Evolutionary conservation across 257 asterid species (phyloP).

Genomic region (Datura wrightii): DNA sequence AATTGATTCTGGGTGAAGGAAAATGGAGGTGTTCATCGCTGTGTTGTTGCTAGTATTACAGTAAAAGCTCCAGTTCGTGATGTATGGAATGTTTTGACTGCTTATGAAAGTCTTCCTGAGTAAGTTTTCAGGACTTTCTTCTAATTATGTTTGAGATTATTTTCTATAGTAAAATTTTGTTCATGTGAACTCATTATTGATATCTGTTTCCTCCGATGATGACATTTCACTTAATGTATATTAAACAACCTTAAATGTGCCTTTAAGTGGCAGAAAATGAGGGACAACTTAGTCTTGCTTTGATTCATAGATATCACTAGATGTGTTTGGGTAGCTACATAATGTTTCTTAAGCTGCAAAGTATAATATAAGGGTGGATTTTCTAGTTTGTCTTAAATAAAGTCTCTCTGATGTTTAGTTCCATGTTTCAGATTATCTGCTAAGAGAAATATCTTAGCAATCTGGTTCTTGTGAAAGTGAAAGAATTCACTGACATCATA

Average conservation of each 20-base stretch:
- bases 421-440: no score
- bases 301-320: neutral
- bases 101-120: constrained; percentile 91
- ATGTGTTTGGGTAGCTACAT: neutral
- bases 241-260: neutral
- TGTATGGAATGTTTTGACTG: constrained; percentile 90
- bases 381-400: neutral
- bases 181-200: neutral
- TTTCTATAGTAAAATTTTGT: neutral
- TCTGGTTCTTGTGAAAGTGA: no score
- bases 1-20: constrained; percentile 63
- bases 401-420: no score
- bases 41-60: constrained; percentile 92
- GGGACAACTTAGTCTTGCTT: neutral
- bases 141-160: neutral
- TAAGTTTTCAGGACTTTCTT: constrained; percentile 45
- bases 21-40: constrained; percentile 94
- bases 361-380: neutral
- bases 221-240: neutral
- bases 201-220: neutral
- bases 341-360: neutral
- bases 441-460: no score
- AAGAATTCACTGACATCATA: no score
- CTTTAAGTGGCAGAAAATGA: neutral
- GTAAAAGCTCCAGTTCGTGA: constrained; percentile 88